Percentiles rank a stretch among this genome's conserved stretches.
These are phyloP conservation scores for Aciculoconidium aculeatum DNA, from an alignment of 805 yeast species.

Conservation along the genomic window DNA sequence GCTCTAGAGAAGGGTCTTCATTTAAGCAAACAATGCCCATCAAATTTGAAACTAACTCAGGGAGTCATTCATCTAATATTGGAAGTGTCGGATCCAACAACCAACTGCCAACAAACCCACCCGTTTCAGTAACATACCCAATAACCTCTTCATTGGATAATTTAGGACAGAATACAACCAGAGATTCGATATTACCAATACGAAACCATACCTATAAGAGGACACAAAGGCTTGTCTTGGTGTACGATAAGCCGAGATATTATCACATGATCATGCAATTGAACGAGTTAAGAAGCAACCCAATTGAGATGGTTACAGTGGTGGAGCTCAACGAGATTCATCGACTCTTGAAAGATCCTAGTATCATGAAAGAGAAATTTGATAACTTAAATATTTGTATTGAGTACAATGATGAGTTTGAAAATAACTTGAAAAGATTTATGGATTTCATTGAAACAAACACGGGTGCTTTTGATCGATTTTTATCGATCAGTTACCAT, in stretches of 20 bases:
- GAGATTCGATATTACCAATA: too few species aligned
- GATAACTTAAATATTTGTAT: constrained; percentile 23
- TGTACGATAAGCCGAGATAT: constrained; percentile 24
- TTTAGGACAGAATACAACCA: too few species aligned
- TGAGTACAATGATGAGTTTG: constrained; percentile 28
- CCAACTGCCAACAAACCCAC: too few species aligned
- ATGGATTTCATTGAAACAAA: constrained; percentile 17
- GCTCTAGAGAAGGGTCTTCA: too few species aligned
- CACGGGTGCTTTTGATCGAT: constrained; percentile 7
- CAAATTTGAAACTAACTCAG: too few species aligned
- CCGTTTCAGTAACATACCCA: constrained; percentile 1
- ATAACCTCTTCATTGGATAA: too few species aligned
- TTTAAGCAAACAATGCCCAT: too few species aligned
- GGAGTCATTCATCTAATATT: too few species aligned
- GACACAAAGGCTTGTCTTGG: constrained; percentile 12
- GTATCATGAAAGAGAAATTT: constrained; percentile 11
- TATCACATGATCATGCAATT: constrained; percentile 21
- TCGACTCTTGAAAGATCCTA: constrained; percentile 9
- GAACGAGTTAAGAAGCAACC: constrained; percentile 15
- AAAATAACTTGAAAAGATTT: constrained; percentile 15
- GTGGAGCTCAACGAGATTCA: constrained; percentile 15
- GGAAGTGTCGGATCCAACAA: too few species aligned
- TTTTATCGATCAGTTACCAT: constrained; percentile 27
- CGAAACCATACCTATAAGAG: constrained; percentile 3
- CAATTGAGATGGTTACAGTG: constrained; percentile 14